phyloP scores from a whole-genome alignment of 2,329 filamentous ascomycete species.

The Stachybotrys echinatus region DNA sequence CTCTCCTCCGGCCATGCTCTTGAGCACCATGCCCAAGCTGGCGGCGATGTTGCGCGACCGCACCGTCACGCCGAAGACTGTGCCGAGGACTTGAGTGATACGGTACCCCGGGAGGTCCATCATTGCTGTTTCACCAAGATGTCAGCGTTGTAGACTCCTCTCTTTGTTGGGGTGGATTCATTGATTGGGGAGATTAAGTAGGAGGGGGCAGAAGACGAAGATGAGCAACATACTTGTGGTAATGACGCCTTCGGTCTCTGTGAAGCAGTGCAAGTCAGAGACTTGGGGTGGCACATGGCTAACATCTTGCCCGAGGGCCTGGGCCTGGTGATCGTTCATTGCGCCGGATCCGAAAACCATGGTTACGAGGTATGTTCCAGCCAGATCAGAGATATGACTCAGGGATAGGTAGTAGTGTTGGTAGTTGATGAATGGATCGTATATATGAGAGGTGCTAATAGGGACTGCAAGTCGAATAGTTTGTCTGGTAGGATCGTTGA shows the following conservation, averaged over 20 bases:
- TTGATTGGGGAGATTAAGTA: background rate
- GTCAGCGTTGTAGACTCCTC: background rate
- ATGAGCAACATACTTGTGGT: slow-evolving; percentile 38
- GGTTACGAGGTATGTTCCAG: too few relatives aligned
- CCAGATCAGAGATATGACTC: too few relatives aligned
- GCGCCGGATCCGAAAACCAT: slow-evolving; percentile 15
- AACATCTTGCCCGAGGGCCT: too few relatives aligned
- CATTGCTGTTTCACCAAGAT: slow-evolving; percentile 37
- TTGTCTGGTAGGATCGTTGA: too few relatives aligned
- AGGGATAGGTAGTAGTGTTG: too few relatives aligned
- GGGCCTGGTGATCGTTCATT: slow-evolving; percentile 19
- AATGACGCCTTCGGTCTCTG: slow-evolving; percentile 56
- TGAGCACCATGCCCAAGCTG: slow-evolving; percentile 48
- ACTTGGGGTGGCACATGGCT: slow-evolving; percentile 34
- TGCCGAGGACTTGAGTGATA: slow-evolving; percentile 50
- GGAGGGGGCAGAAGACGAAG: background rate
- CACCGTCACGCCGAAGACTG: slow-evolving; percentile 52
- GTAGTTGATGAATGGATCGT: too few relatives aligned
- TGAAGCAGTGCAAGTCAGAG: slow-evolving; percentile 51
- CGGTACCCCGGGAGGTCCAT: slow-evolving; percentile 58
- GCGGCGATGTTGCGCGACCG: slow-evolving; percentile 55
- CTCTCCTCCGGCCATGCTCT: slow-evolving; percentile 54
- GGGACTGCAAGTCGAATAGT: too few relatives aligned
- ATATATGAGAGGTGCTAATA: too few relatives aligned
- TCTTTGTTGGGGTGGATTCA: background rate